Conservation (phyloP, 345 rosid species). For the Arabidopsis arenosa region DNA sequence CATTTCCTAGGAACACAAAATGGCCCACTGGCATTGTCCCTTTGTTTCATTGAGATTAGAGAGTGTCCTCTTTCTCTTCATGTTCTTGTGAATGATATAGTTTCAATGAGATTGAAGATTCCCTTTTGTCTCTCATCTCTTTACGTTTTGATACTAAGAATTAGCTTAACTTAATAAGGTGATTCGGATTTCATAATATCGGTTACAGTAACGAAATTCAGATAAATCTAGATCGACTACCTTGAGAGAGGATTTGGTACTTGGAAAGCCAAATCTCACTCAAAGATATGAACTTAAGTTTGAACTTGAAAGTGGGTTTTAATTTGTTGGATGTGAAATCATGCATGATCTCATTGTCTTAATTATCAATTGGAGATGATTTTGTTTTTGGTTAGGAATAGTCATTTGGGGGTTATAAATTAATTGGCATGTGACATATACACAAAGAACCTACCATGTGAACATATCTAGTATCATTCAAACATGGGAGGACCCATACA, state of each 20-base stretch:
- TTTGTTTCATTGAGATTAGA: neutral
- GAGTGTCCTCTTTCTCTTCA: slow-evolving; percentile 2
- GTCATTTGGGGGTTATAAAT: neutral
- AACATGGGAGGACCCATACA: slow-evolving; percentile 21
- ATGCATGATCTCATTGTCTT: neutral
- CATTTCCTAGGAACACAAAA: slow-evolving; percentile 39
- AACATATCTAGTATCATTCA: slow-evolving; percentile 24
- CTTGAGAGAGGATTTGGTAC: slow-evolving; percentile 8
- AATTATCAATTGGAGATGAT: neutral
- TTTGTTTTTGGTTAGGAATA: slow-evolving; percentile 9
- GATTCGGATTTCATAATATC: neutral
- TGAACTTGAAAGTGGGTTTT: neutral
- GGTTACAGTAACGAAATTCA: neutral
- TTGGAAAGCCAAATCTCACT: neutral
- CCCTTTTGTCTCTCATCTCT: neutral
- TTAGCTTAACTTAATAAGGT: neutral
- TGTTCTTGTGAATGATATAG: slow-evolving; percentile 14
- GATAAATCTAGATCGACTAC: slow-evolving; percentile 1
- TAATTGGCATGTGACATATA: neutral
- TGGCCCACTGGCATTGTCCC: slow-evolving; percentile 46
- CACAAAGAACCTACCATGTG: slow-evolving; percentile 28
- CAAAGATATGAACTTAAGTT: neutral
- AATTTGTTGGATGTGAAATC: neutral
- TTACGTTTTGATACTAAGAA: neutral
- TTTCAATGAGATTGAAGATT: slow-evolving; percentile 7